phyloP scores from a whole-genome alignment of 176 grass and related monocot species.

The Triticum monococcum region DNA sequence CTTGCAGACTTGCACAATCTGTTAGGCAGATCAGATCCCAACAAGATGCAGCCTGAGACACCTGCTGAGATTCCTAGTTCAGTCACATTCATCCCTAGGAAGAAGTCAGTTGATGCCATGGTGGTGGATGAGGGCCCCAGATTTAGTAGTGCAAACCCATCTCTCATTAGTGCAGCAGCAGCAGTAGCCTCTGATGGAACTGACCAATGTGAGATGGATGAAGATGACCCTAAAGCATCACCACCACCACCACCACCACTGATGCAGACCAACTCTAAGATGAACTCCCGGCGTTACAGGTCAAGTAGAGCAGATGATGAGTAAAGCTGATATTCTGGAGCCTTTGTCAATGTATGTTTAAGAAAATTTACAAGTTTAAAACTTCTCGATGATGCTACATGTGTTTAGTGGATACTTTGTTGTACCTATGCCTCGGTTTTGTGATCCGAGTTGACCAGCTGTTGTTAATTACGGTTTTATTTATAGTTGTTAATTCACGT shows the following conservation, averaged over 20 bases:
- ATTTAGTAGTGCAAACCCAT: conserved; percentile 28
- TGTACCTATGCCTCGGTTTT: conserved; percentile 33
- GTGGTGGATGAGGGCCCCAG: conserved; percentile 51
- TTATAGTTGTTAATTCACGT: neutral
- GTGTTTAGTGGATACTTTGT: conserved; percentile 26
- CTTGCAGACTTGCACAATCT: conserved; percentile 67
- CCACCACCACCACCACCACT: neutral
- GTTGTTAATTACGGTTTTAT: neutral
- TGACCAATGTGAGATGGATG: conserved; percentile 74
- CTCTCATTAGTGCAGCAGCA: conserved; percentile 33
- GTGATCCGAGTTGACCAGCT: conserved; percentile 32
- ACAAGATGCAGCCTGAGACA: conserved; percentile 34
- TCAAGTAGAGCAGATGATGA: conserved; percentile 40
- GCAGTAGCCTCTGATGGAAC: conserved; percentile 50
- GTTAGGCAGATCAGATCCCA: conserved; percentile 52
- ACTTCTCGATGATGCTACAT: conserved; percentile 11
- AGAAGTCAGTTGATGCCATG: conserved; percentile 71
- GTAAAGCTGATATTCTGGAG: conserved; percentile 9
- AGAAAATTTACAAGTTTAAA: conserved; percentile 13
- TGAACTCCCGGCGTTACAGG: conserved; percentile 38
- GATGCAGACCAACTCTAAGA: conserved; percentile 30
- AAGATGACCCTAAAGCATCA: conserved; percentile 46
- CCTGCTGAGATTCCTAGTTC: conserved; percentile 61
- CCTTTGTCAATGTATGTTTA: conserved; percentile 4
- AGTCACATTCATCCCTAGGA: conserved; percentile 73